phyloP scores from a whole-genome alignment of 805 yeast genomes.

The Spathaspora arborariae region DNA sequence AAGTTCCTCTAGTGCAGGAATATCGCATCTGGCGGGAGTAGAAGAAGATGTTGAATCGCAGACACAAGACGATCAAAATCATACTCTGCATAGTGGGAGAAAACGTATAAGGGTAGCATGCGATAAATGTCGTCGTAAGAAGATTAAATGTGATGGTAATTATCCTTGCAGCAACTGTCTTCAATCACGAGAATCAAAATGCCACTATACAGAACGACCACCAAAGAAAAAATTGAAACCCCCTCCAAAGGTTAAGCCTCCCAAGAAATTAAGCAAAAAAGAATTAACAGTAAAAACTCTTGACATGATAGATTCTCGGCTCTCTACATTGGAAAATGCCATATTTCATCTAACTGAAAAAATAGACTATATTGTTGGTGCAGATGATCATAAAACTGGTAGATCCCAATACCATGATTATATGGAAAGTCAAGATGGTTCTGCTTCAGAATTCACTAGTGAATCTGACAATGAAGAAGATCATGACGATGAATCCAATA shows the following conservation, averaged over 20 bases:
- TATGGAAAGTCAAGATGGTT: background rate
- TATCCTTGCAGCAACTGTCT: conserved; percentile 28
- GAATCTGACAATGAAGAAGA: conserved; percentile 10
- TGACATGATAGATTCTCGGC: conserved; percentile 16
- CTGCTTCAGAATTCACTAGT: background rate
- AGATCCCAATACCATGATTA: background rate
- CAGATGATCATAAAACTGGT: background rate
- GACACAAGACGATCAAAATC: background rate
- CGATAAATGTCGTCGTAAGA: conserved; percentile 29
- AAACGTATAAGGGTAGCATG: conserved; percentile 27
- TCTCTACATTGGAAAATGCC: conserved; percentile 19
- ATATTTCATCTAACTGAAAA: conserved; percentile 17
- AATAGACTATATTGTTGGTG: conserved; percentile 8
- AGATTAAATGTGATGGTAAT: conserved; percentile 30
- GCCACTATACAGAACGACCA: conserved; percentile 21
- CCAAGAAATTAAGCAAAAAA: conserved; percentile 6
- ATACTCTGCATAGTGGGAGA: conserved; percentile 1
- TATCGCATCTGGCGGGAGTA: no score
- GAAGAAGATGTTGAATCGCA: background rate
- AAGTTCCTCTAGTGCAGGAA: background rate
- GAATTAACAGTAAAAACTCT: conserved; percentile 10
- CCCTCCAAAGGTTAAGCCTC: conserved; percentile 1
- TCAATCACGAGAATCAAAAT: conserved; percentile 16
- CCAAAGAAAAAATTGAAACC: conserved; percentile 5
- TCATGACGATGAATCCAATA: conserved; percentile 5